Base-by-base conservation (phyloP, 2,329 filamentous ascomycete genomes). In the Sphaerulina vaccinii region DNA sequence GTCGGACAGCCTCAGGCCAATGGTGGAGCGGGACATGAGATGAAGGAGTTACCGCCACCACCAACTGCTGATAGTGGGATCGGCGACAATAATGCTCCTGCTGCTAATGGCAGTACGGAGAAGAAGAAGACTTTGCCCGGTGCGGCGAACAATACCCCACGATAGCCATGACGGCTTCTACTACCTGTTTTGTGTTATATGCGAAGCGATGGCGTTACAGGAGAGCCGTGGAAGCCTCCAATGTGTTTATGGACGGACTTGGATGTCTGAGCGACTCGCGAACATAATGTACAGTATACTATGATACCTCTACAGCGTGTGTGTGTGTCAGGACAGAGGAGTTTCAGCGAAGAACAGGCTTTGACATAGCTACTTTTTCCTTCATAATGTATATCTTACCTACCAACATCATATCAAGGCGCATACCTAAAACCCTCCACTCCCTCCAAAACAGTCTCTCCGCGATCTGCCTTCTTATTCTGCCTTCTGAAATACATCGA, bases 11-110 rank as follows among this genome's bases (percentile, higher is more conserved):
- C 21, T 27, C 48, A 51, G 16, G 42, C 41, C 16, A 51, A 56
- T 21, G 66, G 76, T 58, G 29, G 29, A 13, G 27, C 38, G 15
- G 51, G 39, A 13, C 76, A 92, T 64, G 89, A 95, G 70, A 86
- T 95, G 85, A 84, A 89, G 52, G 69, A 74, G 54, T 61, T 71
- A 27, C 51, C 39, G 10, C 36, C 38, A 27, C 36, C 49, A 19
- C 51, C 51, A 21, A 47, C 35, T 24, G 53, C 44, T 6, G 47
- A 55, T 43, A 38, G 44, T 29, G 33, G 51, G n/a, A 37, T 42
- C 11, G 41, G 38, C 15, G 38, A n/a, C n/a, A n/a, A n/a, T n/a
- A 32, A 13, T 13, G 11, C 27, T 32, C 10, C 27, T 32, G 27
- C 27, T 13, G 32, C 18, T 6, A 35, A 46, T 21, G 16, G 29